Conservation (phyloP, 768 basidiomycete species). For the Termitomyces sp. region DNA sequence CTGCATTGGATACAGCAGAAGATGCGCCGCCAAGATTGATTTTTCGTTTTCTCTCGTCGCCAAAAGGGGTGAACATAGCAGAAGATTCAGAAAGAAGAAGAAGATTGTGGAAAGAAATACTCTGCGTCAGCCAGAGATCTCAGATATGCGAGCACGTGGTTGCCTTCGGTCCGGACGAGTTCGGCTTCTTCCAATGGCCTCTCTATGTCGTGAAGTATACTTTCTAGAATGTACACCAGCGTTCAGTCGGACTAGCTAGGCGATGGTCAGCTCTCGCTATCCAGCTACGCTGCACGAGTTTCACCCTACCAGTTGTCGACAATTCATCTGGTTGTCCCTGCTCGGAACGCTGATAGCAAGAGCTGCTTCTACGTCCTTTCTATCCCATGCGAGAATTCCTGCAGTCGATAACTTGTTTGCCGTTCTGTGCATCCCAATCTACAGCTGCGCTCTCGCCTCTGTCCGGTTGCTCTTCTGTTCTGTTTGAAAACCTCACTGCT, state of each 20-base stretch:
- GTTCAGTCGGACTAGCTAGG: too few species aligned
- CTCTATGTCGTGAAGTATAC: too few species aligned
- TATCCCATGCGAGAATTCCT: too few species aligned
- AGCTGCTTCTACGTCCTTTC: background rate
- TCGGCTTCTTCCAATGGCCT: too few species aligned
- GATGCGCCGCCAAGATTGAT: conserved; percentile 75
- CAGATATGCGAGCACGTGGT: background rate
- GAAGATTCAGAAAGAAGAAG: too few species aligned
- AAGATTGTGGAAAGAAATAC: background rate
- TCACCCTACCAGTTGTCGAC: background rate
- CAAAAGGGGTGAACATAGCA: background rate
- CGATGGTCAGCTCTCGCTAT: too few species aligned
- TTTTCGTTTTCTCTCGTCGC: conserved; percentile 36
- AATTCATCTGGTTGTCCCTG: background rate
- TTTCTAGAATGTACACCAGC: too few species aligned
- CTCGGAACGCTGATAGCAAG: background rate
- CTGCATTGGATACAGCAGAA: conserved; percentile 41
- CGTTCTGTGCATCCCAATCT: too few species aligned
- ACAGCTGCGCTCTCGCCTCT: too few species aligned
- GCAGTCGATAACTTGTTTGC: too few species aligned
- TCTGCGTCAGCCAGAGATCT: background rate
- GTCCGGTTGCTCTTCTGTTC: too few species aligned
- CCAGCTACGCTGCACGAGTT: background rate
- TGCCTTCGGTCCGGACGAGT: background rate
- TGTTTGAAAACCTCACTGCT: too few species aligned